Evolutionary conservation across 352 stramenopile species (phyloP).

Genomic region (Halophytophthora polymorphica): DNA sequence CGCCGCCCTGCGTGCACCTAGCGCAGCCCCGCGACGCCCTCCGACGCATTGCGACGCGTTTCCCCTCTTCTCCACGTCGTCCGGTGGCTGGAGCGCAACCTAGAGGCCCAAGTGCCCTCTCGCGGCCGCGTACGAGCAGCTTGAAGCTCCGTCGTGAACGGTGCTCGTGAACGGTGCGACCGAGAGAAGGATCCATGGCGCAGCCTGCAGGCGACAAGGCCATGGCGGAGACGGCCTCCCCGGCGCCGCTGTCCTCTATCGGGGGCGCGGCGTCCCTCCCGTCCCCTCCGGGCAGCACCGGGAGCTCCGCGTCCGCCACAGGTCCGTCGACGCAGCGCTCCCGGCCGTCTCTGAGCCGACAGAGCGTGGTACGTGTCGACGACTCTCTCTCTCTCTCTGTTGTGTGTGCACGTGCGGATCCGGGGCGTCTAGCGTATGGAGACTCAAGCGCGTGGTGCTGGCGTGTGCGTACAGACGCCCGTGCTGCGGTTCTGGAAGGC

Average conservation of each 20-base stretch:
- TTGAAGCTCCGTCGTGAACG: too few species aligned
- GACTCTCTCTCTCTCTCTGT: background rate
- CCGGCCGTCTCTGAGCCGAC: conserved; percentile 19
- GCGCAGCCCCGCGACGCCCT: too few species aligned
- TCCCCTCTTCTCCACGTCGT: too few species aligned
- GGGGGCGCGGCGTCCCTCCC: conserved; percentile 1
- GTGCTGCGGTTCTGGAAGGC: conserved; percentile 86
- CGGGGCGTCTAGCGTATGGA: too few species aligned
- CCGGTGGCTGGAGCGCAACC: too few species aligned
- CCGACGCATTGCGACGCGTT: too few species aligned
- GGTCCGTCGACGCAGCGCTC: conserved; percentile 2
- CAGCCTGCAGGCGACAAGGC: conserved; percentile 24
- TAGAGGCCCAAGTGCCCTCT: too few species aligned
- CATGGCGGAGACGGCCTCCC: conserved; percentile 20
- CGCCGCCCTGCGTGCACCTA: too few species aligned
- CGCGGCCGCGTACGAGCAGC: too few species aligned
- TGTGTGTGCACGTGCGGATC: background rate
- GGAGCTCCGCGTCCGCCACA: too few species aligned
- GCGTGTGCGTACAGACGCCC: conserved; percentile 33
- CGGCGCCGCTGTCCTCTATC: background rate
- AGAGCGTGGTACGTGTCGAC: conserved; percentile 15
- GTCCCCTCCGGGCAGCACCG: conserved; percentile 15
- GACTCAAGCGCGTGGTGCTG: too few species aligned
- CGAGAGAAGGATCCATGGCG: conserved; percentile 11
- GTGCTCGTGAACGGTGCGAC: background rate